phyloP scores from a whole-genome alignment of 805 yeast species.

The Saturnispora kantuleensis region DNA sequence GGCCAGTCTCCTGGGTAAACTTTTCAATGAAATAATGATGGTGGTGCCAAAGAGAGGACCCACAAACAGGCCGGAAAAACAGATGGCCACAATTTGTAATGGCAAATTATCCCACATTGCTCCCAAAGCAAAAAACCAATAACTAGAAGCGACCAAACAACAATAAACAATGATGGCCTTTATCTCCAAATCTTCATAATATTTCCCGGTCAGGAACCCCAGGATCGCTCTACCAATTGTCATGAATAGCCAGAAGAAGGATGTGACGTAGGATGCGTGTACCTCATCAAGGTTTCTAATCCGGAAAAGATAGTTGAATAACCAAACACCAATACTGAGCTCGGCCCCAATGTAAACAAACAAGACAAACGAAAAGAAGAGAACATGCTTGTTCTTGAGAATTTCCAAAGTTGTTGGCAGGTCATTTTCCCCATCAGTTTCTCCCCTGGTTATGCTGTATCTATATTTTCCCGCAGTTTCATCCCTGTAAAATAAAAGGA shows the following conservation, averaged over 20 bases:
- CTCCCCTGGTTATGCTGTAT: slow-evolving; percentile 19
- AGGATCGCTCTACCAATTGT: slow-evolving; percentile 38
- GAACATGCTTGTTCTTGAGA: slow-evolving; percentile 29
- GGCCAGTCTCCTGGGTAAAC: slow-evolving; percentile 51
- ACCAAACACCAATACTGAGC: slow-evolving; percentile 44
- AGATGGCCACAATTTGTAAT: slow-evolving; percentile 29
- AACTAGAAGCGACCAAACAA: slow-evolving; percentile 25
- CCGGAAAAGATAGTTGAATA: slow-evolving; percentile 36
- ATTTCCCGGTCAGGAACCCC: slow-evolving; percentile 40
- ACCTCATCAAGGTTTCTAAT: slow-evolving; percentile 30
- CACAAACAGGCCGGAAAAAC: slow-evolving; percentile 37
- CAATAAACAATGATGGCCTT: slow-evolving; percentile 35
- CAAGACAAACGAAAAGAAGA: slow-evolving; percentile 32
- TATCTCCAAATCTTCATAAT: slow-evolving; percentile 29
- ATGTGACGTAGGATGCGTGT: slow-evolving; percentile 37
- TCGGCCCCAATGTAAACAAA: slow-evolving; percentile 46
- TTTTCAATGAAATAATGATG: slow-evolving; percentile 50
- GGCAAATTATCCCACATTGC: slow-evolving; percentile 15
- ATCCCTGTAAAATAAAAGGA: slow-evolving; percentile 26
- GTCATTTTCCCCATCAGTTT: slow-evolving; percentile 9
- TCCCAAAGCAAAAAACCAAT: slow-evolving; percentile 25
- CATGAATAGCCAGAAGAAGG: slow-evolving; percentile 42
- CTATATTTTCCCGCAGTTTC: slow-evolving; percentile 38
- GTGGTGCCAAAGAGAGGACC: slow-evolving; percentile 62
- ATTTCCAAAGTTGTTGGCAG: slow-evolving; percentile 13